phyloP scores from a whole-genome alignment of 2,329 filamentous ascomycete species.

The Leptoxyphium fumago region DNA sequence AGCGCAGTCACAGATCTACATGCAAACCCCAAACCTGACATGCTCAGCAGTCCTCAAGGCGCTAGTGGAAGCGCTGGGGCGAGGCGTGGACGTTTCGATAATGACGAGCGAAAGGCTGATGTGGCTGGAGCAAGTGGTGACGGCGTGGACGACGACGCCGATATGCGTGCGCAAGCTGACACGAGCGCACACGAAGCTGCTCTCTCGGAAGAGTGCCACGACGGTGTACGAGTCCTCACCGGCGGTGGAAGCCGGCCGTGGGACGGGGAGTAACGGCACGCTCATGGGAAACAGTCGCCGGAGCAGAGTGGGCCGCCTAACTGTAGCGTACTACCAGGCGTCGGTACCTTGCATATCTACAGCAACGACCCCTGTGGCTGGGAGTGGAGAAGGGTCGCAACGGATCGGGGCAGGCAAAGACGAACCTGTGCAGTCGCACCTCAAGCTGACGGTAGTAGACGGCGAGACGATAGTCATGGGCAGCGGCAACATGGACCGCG shows the following conservation, averaged over 20 bases:
- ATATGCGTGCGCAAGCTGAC: slow-evolving; percentile 47
- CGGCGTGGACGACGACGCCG: slow-evolving; percentile 58
- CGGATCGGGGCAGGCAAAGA: slow-evolving; percentile 6
- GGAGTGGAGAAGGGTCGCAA: too few relatives aligned
- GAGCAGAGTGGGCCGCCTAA: slow-evolving; percentile 34
- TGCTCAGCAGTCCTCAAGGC: slow-evolving; percentile 47
- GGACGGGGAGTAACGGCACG: slow-evolving; percentile 18
- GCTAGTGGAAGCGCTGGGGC: slow-evolving; percentile 44
- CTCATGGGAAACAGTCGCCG: slow-evolving; percentile 31
- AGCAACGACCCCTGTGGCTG: slow-evolving; percentile 7
- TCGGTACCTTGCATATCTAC: not conserved
- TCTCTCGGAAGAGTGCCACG: slow-evolving; percentile 7
- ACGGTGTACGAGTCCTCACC: slow-evolving; percentile 21
- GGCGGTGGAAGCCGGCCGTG: slow-evolving; percentile 28
- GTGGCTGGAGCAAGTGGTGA: slow-evolving; percentile 63
- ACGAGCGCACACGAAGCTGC: slow-evolving; percentile 33
- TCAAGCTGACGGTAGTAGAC: slow-evolving; percentile 66
- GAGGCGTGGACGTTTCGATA: slow-evolving; percentile 50
- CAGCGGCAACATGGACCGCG: slow-evolving; percentile 71
- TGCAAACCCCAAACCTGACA: slow-evolving; percentile 70
- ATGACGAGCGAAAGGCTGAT: slow-evolving; percentile 21
- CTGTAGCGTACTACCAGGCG: slow-evolving; percentile 43
- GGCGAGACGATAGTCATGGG: slow-evolving; percentile 52
- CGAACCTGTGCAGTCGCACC: slow-evolving; percentile 56
- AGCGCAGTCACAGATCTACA: slow-evolving; percentile 45